phyloP scores from a whole-genome alignment of 768 basidiomycete genomes.

The Macrolepiota dolichaula region DNA sequence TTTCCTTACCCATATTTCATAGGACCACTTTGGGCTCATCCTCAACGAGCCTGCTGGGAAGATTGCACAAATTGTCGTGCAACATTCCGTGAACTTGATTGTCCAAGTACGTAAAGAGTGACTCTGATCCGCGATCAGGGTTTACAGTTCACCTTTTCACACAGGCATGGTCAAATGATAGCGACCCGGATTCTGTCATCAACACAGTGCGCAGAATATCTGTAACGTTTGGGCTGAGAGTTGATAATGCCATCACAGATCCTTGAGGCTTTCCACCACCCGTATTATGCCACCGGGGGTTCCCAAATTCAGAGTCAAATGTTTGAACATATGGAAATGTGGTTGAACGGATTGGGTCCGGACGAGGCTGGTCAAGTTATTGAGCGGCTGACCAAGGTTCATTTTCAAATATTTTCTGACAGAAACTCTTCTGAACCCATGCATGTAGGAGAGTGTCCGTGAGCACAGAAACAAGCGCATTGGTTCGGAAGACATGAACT shows the following conservation, averaged over 20 bases:
- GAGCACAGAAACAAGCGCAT: constrained; percentile 57
- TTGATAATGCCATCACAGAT: constrained; percentile 30
- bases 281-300: constrained; percentile 53
- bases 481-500: constrained; percentile 41
- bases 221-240: background rate
- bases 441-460: constrained; percentile 46
- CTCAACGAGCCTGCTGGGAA: constrained; percentile 76
- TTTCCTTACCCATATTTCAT: background rate
- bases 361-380: constrained; percentile 44
- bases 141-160: background rate
- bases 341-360: constrained; percentile 45
- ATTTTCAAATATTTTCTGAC: constrained; percentile 1
- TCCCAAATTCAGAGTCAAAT: constrained; percentile 58
- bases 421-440: background rate
- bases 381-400: constrained; percentile 49
- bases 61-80: constrained; percentile 65
- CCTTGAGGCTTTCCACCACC: constrained; percentile 68
- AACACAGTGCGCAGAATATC: constrained; percentile 33
- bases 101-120: constrained; percentile 35
- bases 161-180: constrained; percentile 48
- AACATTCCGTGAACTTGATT: constrained; percentile 56
- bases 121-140: background rate
- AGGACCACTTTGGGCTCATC: constrained; percentile 73
- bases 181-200: constrained; percentile 41
- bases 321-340: constrained; percentile 52